Conservation (phyloP, 257 asterid species). For the Hygrophila difformis region DNA sequence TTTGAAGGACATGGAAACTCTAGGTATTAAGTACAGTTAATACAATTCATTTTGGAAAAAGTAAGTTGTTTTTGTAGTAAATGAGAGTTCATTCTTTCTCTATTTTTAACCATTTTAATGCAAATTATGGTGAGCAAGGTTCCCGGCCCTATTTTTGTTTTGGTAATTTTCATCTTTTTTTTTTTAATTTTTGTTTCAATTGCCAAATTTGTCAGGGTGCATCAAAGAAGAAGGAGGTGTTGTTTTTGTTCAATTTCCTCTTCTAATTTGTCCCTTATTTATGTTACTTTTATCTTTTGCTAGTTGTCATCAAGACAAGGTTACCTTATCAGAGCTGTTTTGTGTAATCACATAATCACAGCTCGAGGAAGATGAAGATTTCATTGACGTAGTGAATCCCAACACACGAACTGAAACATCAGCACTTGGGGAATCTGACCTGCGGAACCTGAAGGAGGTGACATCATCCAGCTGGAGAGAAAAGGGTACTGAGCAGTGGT, state of each 20-base stretch:
- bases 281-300: background rate
- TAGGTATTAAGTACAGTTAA: conserved; percentile 65
- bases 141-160: background rate
- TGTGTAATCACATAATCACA: conserved; percentile 34
- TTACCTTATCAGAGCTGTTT: conserved; percentile 4
- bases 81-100: background rate
- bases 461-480: conserved; percentile 79
- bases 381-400: conserved; percentile 66
- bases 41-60: conserved; percentile 91
- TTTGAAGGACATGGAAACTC: conserved; percentile 69
- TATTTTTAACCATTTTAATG: background rate
- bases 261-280: background rate
- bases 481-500: conserved; percentile 93
- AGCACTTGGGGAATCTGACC: conserved; percentile 80
- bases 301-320: background rate
- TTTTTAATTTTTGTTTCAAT: too few species aligned
- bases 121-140: background rate
- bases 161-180: conserved; percentile 10
- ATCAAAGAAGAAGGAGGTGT: conserved; percentile 97
- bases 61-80: conserved; percentile 24
- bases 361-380: conserved; percentile 92
- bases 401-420: conserved; percentile 55
- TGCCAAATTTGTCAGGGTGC: conserved; percentile 59
- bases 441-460: conserved; percentile 83
- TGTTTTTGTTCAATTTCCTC: background rate